Evolutionary conservation across 164 flowering plant species (phyloP).

Genomic region (Piper betle): DNA sequence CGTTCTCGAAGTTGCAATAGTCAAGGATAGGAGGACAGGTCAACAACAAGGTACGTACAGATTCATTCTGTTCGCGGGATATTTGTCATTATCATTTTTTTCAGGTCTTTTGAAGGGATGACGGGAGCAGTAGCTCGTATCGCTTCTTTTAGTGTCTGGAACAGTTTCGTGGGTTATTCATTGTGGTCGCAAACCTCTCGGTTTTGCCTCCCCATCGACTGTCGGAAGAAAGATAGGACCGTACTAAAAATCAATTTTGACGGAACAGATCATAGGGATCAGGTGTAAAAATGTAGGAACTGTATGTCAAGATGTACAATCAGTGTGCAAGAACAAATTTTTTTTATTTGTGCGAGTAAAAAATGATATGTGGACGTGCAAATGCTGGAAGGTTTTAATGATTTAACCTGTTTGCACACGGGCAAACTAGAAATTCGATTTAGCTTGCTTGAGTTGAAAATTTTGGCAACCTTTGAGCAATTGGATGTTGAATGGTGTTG

Average conservation of each 20-base stretch:
- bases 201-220: conserved; percentile 22
- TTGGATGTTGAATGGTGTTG: conserved; percentile 1
- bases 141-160: conserved; percentile 53
- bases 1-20: conserved; percentile 87
- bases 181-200: conserved; percentile 32
- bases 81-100: conserved; percentile 24
- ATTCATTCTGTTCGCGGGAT: conserved; percentile 13
- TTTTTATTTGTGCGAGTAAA: conserved; percentile 5
- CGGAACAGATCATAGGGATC: conserved; percentile 23
- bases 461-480: neutral
- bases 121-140: conserved; percentile 44
- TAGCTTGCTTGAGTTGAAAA: neutral
- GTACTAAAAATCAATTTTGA: conserved; percentile 12
- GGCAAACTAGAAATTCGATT: conserved; percentile 5
- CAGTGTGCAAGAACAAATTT: conserved; percentile 1
- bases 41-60: conserved; percentile 78
- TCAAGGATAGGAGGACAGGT: conserved; percentile 89
- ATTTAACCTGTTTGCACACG: conserved; percentile 3
- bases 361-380: conserved; percentile 11
- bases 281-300: conserved; percentile 27
- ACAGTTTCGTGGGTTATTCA: conserved; percentile 36
- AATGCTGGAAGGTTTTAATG: conserved; percentile 11
- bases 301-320: conserved; percentile 22
- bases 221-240: conserved; percentile 39
- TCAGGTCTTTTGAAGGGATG: conserved; percentile 67